phyloP scores from a whole-genome alignment of 129 eudicot genomes.

The Heracleum sosnowskyi region DNA sequence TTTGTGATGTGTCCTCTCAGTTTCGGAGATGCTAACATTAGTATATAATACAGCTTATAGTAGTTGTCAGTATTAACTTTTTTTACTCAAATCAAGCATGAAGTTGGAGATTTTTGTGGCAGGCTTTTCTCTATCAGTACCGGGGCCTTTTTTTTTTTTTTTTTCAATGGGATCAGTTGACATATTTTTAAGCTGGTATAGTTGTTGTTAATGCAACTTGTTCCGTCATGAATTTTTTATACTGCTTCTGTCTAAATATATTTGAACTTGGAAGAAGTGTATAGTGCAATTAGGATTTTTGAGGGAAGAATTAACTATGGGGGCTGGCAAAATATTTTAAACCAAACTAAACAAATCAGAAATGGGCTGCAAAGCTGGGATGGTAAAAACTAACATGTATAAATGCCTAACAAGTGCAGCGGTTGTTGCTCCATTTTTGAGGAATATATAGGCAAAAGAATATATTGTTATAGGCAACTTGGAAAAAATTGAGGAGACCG shows the following conservation, averaged over 20 bases:
- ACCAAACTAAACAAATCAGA: too few relatives aligned
- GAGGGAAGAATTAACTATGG: background rate
- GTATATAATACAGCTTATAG: background rate
- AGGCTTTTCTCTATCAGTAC: background rate
- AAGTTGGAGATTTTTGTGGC: background rate
- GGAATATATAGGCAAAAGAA: too few relatives aligned
- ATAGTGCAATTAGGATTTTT: background rate
- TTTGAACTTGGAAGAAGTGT: background rate
- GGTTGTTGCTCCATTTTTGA: too few relatives aligned
- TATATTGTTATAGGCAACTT: too few relatives aligned
- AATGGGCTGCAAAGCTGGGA: too few relatives aligned
- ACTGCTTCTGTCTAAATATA: background rate
- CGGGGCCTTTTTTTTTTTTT: too few relatives aligned
- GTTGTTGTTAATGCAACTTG: background rate
- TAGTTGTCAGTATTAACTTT: background rate
- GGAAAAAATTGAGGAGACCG: too few relatives aligned
- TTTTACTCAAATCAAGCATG: background rate
- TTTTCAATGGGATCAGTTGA: too few relatives aligned
- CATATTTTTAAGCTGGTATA: too few relatives aligned
- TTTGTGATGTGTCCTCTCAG: background rate
- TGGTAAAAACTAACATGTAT: too few relatives aligned
- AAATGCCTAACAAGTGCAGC: too few relatives aligned
- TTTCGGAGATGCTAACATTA: background rate
- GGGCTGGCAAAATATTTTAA: too few relatives aligned
- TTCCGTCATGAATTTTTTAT: background rate